Evolutionary conservation across 129 eudicot genomes (phyloP).

Genomic region (Pseudognaphalium luteoalbum): DNA sequence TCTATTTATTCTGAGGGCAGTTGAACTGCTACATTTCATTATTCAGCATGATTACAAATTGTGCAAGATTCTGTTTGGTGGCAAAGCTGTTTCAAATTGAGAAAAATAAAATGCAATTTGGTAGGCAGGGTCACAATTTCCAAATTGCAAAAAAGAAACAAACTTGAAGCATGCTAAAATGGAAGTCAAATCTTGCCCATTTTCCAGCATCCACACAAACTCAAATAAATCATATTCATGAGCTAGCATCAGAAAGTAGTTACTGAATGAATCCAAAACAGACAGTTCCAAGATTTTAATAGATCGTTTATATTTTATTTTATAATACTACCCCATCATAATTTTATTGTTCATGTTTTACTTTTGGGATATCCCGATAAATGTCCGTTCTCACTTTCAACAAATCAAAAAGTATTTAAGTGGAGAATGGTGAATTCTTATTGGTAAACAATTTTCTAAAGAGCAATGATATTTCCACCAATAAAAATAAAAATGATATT

Average conservation of each 20-base stretch:
- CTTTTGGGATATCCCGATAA: no score
- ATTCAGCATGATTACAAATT: constrained; percentile 5
- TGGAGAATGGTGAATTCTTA: no score
- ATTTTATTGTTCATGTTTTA: no score
- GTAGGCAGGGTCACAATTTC: constrained; percentile 2
- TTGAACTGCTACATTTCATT: constrained; percentile 29
- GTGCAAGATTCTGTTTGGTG: constrained; percentile 24
- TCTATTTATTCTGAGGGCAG: constrained; percentile 19
- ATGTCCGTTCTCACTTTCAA: no score
- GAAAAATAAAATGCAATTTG: constrained; percentile 3
- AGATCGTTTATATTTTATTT: no score
- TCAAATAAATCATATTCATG: constrained; percentile 4
- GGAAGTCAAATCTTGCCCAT: constrained; percentile 20
- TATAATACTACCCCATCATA: no score
- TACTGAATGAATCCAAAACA: background rate
- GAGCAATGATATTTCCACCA: no score
- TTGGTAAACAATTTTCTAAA: no score
- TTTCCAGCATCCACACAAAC: background rate
- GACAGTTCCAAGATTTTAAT: no score
- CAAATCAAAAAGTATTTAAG: no score
- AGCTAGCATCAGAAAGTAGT: constrained; percentile 11
- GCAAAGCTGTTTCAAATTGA: background rate
- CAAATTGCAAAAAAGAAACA: background rate
- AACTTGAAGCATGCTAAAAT: background rate
- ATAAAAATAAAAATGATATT: no score